Evolutionary conservation across 306 rosid genomes (phyloP), one percentile per base, ranked within the genome.

Genomic region (Lathyrus oleraceus): DNA sequence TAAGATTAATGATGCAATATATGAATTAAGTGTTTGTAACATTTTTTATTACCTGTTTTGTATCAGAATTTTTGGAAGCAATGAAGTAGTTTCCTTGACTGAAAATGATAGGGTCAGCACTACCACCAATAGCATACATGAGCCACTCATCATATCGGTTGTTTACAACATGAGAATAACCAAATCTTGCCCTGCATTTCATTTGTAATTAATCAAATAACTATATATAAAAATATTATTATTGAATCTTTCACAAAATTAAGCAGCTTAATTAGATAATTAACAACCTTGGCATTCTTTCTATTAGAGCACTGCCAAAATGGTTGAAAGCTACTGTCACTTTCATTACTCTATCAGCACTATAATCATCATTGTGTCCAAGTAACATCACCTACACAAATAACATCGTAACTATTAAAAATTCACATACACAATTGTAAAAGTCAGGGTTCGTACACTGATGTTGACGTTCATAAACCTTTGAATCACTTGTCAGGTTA

Each of bases 91-190:
- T 90, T 17, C 84, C 88, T 82, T 93, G 85, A 64, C 97, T 93
- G 19, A 90, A 84, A 40, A 93, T 93, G 38, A 94, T 90, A 19
- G 98, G 97, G 53, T 85, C 49, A 5, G 97, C 96, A 69, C 96
- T 93, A 27, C 98, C 98, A 70, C 98, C 97, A 12, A 90, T 64
- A 5, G 98, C 98, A 59, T 93, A 88, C 97, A 85, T 87, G 32
- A 40, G 28, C 98, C 98, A 93, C 65, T 85, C 77, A 1, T 87
- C 96, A 35, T 90, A 88, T 30, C 74, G 66, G 45, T 93, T 93
- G 77, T 93, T 93, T 8, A 86, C 98, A 3, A 93, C 88, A 82
- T 93, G 98, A 0, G 97, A 89, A 63, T 90, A 93, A 8, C 98
- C 63, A 78, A 84, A 88, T 78, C 98, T 84, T 11, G 90, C 90